Evolutionary conservation across 225 moss, liverwort and hornwort species (phyloP).

Genomic region (Sphagnum tenellum): DNA sequence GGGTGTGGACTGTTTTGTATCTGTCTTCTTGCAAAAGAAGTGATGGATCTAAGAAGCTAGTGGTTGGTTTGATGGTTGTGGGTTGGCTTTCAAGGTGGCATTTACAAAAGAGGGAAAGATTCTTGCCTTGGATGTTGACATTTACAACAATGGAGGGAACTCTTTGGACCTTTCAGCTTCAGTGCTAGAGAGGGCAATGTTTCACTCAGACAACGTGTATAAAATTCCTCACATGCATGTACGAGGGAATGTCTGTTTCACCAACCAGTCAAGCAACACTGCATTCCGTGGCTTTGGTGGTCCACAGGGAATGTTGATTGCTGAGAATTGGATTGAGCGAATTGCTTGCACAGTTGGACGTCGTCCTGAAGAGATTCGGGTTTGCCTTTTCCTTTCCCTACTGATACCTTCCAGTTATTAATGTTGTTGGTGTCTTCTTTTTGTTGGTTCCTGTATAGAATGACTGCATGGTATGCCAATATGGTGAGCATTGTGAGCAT

Average conservation of each 20-base stretch:
- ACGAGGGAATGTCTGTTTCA: constrained; percentile 64
- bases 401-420: too few relatives aligned
- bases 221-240: constrained; percentile 63
- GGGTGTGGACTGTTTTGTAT: too few relatives aligned
- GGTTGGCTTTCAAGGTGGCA: constrained; percentile 44
- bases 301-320: constrained; percentile 89
- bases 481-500: too few relatives aligned
- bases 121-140: constrained; percentile 57
- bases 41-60: too few relatives aligned
- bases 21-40: too few relatives aligned
- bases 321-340: constrained; percentile 90
- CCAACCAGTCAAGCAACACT: constrained; percentile 79
- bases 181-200: constrained; percentile 87
- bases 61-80: too few relatives aligned
- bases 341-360: constrained; percentile 60
- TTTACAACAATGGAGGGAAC: constrained; percentile 82
- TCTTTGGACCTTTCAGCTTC: constrained; percentile 81
- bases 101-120: constrained; percentile 82
- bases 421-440: too few relatives aligned
- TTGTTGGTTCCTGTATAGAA: too few relatives aligned
- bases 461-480: too few relatives aligned
- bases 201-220: constrained; percentile 93
- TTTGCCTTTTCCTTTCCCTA: constrained; percentile 8
- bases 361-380: constrained; percentile 77
- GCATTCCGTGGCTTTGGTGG: constrained; percentile 97